Base-by-base conservation (phyloP, 2,329 filamentous ascomycete species). In the Fusarium secorum region DNA sequence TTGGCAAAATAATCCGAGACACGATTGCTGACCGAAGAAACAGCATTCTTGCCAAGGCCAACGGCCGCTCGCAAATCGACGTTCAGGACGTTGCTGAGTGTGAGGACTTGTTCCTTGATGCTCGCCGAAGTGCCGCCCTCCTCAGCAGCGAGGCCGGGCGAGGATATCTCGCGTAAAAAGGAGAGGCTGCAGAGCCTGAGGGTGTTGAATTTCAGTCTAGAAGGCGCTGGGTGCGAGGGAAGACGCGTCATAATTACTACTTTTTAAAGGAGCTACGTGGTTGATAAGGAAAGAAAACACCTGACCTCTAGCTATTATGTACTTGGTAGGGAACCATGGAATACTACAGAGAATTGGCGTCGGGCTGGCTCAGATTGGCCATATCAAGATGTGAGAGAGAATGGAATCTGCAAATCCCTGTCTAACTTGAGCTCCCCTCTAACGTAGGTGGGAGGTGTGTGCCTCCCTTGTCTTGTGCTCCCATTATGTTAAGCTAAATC, bases 31-130 rank as follows among this genome's bases (percentile, higher is more conserved):
- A 80, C 75, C 73, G 65, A 62, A 76, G 75, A 79, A 73, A 78
- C 71, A 91, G 93, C 81, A 97, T 98, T 81, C 87, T 98, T 76
- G 94, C 95, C 65, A 91, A 93, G 79, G 93, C 96, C 78, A 93
- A 91, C 79, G 92, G 92, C 65, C 90, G 90, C 76, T 87, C 85
- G 70, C 90, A 93, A 78, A 94, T 95, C 77, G 92, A 94, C 76
- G 84, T 93, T 61, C 87, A 89, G 76, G 93, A 95, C 80, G 89
- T 96, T 71, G 88, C 87, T 20, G 93, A 96, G 83, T 95, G 92
- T 79, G 91, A 95, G 80, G 92, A 94, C 77, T 83, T 96, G 54
- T 95, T 96, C 85, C 88, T 95, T 73, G 93, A 96, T 81, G 92
- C 93, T 53, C 90, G 90, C 78, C 88, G 93, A 74, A 95, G 93